Evolutionary conservation across 2,329 filamentous ascomycete genomes (phyloP), one percentile per base, ranked within the genome.

Genomic region (Lachnellula willkommii): DNA sequence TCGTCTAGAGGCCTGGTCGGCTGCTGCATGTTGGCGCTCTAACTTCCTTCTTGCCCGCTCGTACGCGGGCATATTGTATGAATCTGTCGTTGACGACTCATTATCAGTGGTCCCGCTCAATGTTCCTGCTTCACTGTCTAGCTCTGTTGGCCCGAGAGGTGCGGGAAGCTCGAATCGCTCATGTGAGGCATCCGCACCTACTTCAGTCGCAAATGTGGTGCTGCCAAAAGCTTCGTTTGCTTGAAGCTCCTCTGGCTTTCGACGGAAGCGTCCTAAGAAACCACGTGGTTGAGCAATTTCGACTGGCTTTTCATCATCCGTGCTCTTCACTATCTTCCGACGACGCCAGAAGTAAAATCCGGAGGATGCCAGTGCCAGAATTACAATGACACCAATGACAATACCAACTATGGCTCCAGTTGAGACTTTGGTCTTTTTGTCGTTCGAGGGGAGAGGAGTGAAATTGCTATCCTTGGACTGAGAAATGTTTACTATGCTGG

Each of bases 11-110:
- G 71, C 71, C 61, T 81, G 81, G 8, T 73, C 73, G 1, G 77
- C 76, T 0, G 78, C 76, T 58, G 77, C 75, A 28, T 80, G 72
- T 56, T 80, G 77, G 47, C 74, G 72, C 15, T 79, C 77, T 32
- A 82, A 64, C 65, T 80, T 82, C 55, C 74, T 72, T 57, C 75
- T 71, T 0, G 77, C 77, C 12, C 74, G 62, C 55, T 84, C 79
- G 57, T 83, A 84, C 1, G 76, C 71, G 43, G 72, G 77, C 37
- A 77, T 56, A 20, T 69, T 69, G 3, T 73, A 69, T 0, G 71
- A 70, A 35, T 73, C 72, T 47, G 57, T 58, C 4, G 63, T 62
- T 15, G 60, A 58, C 20, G 40, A 52, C 2, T 57, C 60, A 40
- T 55, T 47, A 43, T 65, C 63, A 11, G 61, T 65, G 5, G 60